Evolutionary conservation across 768 basidiomycete genomes (phyloP), one percentile per base, ranked within the genome.

Genomic region (Lepiota venenata): DNA sequence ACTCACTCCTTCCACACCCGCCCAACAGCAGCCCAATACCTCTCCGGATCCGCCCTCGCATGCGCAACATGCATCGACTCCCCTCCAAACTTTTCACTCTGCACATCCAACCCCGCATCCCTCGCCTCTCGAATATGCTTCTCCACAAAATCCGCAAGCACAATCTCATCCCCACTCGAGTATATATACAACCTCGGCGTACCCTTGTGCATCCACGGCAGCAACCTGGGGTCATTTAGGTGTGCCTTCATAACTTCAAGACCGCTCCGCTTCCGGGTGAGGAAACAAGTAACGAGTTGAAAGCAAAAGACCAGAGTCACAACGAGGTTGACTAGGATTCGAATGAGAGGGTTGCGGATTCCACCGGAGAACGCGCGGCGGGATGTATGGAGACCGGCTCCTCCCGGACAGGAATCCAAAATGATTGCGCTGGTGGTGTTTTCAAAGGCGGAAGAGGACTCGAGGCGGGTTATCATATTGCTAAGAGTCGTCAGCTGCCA

Each of bases 341-440:
- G 62, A 7, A 73, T 37, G 20, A 73, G 25, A 7, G 66, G 66
- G 53, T 68, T 72, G 20, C 56, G 63, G 46, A 75, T 56, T 18
- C 64, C 58, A 16, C 61, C 58, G 25, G 65, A 57, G 56, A 78
- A 72, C 0, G 76, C 72, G 9, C 60, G 64, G 16, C 66, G 54
- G 0, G 68, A 58, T 14, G 56, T 61, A 1, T 55, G 9, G 21
- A 74, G 55, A 4, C 63, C 63, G 5, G 63, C 70, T 25, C 66
- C 57, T 9, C 76, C 77, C 2, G 78, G 79, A 49, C 71, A 71
- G 0, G 78, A 80, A 60, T 81, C 78, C 20, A 80, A 60, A 22
- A 81, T 61, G 18, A 79, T 39, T 5, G 71, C 70, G 48, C 69
- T 68, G 2, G 66, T 52, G 5, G 65, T 58, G 35, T 57, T 50